Base-by-base conservation (phyloP, 2,329 filamentous ascomycete species). In the Neofusicoccum sp. region DNA sequence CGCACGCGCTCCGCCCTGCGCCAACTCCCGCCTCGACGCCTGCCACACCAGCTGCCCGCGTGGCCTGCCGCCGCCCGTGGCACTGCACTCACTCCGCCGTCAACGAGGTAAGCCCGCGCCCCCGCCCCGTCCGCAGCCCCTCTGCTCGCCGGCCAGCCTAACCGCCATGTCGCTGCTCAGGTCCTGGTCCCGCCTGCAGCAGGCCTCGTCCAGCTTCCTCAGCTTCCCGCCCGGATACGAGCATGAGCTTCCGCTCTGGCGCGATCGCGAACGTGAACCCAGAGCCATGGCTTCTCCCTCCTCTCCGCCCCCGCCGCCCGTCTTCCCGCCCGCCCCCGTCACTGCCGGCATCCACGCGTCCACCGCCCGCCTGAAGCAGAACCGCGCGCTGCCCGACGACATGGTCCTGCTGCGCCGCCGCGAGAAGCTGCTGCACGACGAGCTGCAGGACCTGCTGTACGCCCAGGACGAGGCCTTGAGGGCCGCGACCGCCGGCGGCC, bases 361-460 rank as follows among this genome's bases (percentile, higher is more conserved):
- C 34, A 59, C 62, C 39, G 48, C 41, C 45, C 61, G 61, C 34
- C 54, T 63, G 37, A 63, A 44, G 36, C 61, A 63, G 52, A 52
- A 56, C 34, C 52, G 61, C 4, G 33, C 52, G 6, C 29, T 76
- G 8, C 74, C 75, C 3, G 75, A 78, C 37, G 69, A 81, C 61
- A 74, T 85, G 33, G 71, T 84, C n/a, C 77, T 79, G 33, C 72
- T 86, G 63, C 80, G 83, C 66, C 78, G 83, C 63, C 80, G 82
- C 69, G 80, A 84, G 31, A 80, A 78, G 62, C 76, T 84, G 66
- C 80, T 88, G 8, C 81, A 88, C 69, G 79, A 79, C 59, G 83
- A 85, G 65, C 77, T 88, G 8, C 86, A 88, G 71, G 77, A 78
- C 63, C 75, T 87, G 9, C 81, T 88, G 28, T 85, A 88, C 72